A percentile compares a stretch with the other conserved stretches of the same genome.
Evolutionary conservation across 805 yeast species (phyloP).

Genomic region (Starmerella bombi): DNA sequence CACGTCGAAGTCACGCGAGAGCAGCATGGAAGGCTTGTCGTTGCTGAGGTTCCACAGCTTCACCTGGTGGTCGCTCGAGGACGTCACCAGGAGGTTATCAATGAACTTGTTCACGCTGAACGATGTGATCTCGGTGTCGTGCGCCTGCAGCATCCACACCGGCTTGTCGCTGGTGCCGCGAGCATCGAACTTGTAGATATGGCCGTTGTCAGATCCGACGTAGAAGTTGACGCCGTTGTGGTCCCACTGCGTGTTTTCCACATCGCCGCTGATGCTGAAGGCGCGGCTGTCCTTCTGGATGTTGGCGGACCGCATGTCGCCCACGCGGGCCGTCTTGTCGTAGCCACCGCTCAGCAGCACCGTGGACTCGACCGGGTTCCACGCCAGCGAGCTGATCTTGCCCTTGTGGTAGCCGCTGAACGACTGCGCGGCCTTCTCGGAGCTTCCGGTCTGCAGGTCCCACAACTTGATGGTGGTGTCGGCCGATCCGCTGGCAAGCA

Average conservation of each 20-base stretch:
- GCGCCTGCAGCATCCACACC: slow-evolving; percentile 93
- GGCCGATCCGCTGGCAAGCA: slow-evolving; percentile 89
- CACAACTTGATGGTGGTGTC: slow-evolving; percentile 89
- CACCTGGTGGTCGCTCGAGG: slow-evolving; percentile 75
- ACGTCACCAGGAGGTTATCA: slow-evolving; percentile 65
- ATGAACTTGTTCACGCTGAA: slow-evolving; percentile 54
- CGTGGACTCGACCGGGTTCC: slow-evolving; percentile 49
- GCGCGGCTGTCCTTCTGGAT: slow-evolving; percentile 43
- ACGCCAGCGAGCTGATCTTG: slow-evolving; percentile 74
- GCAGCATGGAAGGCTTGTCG: slow-evolving; percentile 65
- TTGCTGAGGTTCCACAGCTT: slow-evolving; percentile 75
- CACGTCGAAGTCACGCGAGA: slow-evolving; percentile 82
- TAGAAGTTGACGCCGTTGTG: slow-evolving; percentile 42
- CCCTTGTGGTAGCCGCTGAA: slow-evolving; percentile 54
- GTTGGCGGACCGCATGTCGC: slow-evolving; percentile 70
- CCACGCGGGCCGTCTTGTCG: slow-evolving; percentile 58
- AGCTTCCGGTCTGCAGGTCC: slow-evolving; percentile 48
- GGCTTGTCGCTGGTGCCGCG: slow-evolving; percentile 48
- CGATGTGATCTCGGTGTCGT: slow-evolving; percentile 83
- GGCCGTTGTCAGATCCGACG: slow-evolving; percentile 88
- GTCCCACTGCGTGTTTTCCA: slow-evolving; percentile 71
- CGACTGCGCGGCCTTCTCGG: slow-evolving; percentile 57
- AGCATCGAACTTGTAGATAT: slow-evolving; percentile 77
- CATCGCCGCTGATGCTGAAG: slow-evolving; percentile 59
- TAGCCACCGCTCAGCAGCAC: slow-evolving; percentile 84